Evolutionary conservation across 2,329 filamentous ascomycete genomes (phyloP), one percentile per base, ranked within the genome.

Genomic region (Colletotrichum acutatum): DNA sequence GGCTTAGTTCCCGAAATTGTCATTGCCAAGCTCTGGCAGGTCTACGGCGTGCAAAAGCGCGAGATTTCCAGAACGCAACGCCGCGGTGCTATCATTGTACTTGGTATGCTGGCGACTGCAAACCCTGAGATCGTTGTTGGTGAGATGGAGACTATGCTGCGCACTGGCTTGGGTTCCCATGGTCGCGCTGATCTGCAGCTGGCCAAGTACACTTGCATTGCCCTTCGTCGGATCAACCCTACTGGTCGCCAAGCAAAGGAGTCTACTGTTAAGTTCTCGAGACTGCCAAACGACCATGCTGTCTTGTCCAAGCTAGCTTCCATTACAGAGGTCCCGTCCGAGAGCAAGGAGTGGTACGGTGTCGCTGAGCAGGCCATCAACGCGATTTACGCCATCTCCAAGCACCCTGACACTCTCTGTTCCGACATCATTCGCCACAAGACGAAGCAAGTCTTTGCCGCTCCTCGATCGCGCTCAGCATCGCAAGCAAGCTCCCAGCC

Each of bases 281-380:
- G 96, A 71, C 87, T 99, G 54, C 90, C 94, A 5, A 99, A 98
- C 78, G 95, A 98, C 72, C 96, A 99, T 79, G 95, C 95, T 9
- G 93, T 98, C 22, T 86, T 98, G 32, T 86, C 88, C 4, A 93
- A 93, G 78, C 87, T 99, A 9, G 95, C 95, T 11, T 91, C 93
- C 24, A 95, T 98, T 78, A 92, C 93, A 22, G 95, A 98, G 76
- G 91, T 98, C 5, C 89, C 92, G 6, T 96, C 95, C 0, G 92
- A 97, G 72, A 97, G 92, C 84, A 97, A 97, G 80, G 97, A 99
- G 80, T 99, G 97, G 94, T 95, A 94, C 78, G 97, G 97, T 4
- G 92, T 98, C 56, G 95, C 97, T 24, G 97, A 99, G 81, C 97
- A 99, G 83, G 96, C 97, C 9, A 94, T 99, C 80, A 94, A 94